phyloP scores from a whole-genome alignment of 208 protist species.

The Leishmania guyanensis region DNA sequence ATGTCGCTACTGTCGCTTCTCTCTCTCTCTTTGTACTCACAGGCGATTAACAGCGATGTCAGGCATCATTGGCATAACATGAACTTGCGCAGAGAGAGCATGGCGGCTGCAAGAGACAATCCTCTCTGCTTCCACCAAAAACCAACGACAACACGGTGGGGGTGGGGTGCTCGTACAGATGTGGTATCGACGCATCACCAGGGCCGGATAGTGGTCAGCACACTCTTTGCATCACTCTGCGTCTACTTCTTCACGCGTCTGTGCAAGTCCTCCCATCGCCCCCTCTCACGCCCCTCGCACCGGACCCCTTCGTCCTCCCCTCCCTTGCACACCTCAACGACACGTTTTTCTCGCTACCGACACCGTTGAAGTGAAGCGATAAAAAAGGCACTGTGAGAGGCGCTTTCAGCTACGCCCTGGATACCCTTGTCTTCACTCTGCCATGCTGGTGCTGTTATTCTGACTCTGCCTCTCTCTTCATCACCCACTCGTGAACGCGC shows the following conservation, averaged over 20 bases:
- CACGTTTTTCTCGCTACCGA: not conserved
- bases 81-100: not conserved
- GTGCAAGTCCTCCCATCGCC: not conserved
- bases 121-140: not conserved
- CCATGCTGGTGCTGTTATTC: not conserved
- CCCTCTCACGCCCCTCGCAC: not conserved
- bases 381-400: not conserved
- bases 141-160: not conserved
- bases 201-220: not conserved
- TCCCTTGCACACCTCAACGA: constrained; percentile 8
- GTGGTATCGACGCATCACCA: not conserved
- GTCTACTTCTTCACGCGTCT: not conserved
- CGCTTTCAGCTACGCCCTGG: not conserved
- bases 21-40: not conserved
- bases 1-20: not conserved
- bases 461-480: not conserved
- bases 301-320: not conserved
- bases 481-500: not conserved
- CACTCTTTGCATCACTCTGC: not conserved
- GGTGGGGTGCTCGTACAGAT: not conserved
- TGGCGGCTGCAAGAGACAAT: not conserved
- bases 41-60: not conserved
- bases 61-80: not conserved
- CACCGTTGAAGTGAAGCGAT: not conserved
- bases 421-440: not conserved